Conservation (phyloP, 2,329 filamentous ascomycete species). For the Claviceps fusiformis region DNA sequence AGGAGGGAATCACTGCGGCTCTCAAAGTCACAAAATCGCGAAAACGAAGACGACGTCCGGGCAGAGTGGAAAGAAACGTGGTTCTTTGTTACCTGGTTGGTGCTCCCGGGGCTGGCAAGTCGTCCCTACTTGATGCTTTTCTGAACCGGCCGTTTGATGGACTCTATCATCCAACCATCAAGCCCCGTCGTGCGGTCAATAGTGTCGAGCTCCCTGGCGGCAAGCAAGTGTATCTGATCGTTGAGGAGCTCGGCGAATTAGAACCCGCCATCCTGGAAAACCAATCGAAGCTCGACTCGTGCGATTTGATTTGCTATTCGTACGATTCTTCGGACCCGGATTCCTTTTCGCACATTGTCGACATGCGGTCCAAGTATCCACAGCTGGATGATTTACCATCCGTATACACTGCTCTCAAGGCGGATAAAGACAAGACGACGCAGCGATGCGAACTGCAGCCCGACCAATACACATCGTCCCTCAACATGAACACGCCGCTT, state of each 20-base stretch:
- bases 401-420: slow-evolving; percentile 87
- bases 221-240: slow-evolving; percentile 91
- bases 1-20: slow-evolving; percentile 65
- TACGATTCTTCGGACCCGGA: slow-evolving; percentile 97
- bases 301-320: slow-evolving; percentile 86
- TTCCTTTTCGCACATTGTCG: slow-evolving; percentile 83
- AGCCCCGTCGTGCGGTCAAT: slow-evolving; percentile 85
- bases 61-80: slow-evolving; percentile 84
- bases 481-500: slow-evolving; percentile 81
- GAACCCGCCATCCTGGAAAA: slow-evolving; percentile 93
- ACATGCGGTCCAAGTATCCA: slow-evolving; percentile 63
- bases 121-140: slow-evolving; percentile 79
- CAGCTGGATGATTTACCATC: slow-evolving; percentile 81
- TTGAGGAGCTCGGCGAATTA: slow-evolving; percentile 90
- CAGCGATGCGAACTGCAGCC: slow-evolving; percentile 84
- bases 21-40: slow-evolving; percentile 87
- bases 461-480: slow-evolving; percentile 71
- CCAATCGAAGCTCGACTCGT: slow-evolving; percentile 74
- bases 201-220: slow-evolving; percentile 91
- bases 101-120: slow-evolving; percentile 77
- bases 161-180: slow-evolving; percentile 86
- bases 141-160: slow-evolving; percentile 74
- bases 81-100: slow-evolving; percentile 89
- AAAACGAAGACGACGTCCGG: slow-evolving; percentile 68
- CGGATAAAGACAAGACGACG: slow-evolving; percentile 92